Percentiles rank a stretch among this genome's conserved stretches.
These are phyloP conservation scores for Fusarium coffeatum DNA, from an alignment of 2,329 filamentous ascomycete genomes.

Conservation along the genomic window DNA sequence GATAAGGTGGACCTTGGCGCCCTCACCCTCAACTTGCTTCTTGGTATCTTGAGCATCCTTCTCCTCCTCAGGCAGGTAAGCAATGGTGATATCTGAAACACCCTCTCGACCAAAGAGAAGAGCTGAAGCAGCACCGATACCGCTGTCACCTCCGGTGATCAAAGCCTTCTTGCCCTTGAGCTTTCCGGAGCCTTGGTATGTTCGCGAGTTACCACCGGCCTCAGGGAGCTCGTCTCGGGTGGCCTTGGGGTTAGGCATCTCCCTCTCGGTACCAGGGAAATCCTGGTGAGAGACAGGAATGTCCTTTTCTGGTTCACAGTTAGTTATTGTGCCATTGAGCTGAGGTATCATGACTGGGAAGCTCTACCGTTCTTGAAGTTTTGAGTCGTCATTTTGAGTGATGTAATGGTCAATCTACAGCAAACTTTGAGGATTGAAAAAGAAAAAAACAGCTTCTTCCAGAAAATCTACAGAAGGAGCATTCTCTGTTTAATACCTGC, in stretches of 20 bases:
- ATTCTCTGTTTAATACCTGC: constrained; percentile 23
- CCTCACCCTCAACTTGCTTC: constrained; percentile 73
- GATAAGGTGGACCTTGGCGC: constrained; percentile 72
- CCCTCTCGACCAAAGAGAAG: constrained; percentile 86
- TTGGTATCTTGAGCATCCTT: constrained; percentile 81
- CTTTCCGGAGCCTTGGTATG: constrained; percentile 81
- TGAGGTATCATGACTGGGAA: background rate
- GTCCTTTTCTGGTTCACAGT: constrained; percentile 51
- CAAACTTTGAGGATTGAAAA: background rate
- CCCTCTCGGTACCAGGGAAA: constrained; percentile 46
- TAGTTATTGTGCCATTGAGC: background rate
- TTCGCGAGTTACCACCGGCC: constrained; percentile 73
- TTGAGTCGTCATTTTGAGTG: constrained; percentile 38
- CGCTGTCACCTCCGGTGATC: constrained; percentile 84
- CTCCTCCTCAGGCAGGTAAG: constrained; percentile 80
- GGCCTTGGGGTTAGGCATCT: constrained; percentile 58
- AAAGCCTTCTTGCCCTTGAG: constrained; percentile 79
- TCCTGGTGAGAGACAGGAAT: constrained; percentile 47
- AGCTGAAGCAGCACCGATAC: constrained; percentile 80
- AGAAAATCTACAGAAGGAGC: background rate
- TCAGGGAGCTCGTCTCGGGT: constrained; percentile 74
- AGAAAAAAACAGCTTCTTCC: background rate
- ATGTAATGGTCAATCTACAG: background rate
- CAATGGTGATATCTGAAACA: constrained; percentile 74
- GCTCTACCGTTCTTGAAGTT: constrained; percentile 39